These are phyloP conservation scores for Funneliformis geosporum DNA, from an alignment of 192 early-diverging fungal genomes.

Conservation along the genomic window DNA sequence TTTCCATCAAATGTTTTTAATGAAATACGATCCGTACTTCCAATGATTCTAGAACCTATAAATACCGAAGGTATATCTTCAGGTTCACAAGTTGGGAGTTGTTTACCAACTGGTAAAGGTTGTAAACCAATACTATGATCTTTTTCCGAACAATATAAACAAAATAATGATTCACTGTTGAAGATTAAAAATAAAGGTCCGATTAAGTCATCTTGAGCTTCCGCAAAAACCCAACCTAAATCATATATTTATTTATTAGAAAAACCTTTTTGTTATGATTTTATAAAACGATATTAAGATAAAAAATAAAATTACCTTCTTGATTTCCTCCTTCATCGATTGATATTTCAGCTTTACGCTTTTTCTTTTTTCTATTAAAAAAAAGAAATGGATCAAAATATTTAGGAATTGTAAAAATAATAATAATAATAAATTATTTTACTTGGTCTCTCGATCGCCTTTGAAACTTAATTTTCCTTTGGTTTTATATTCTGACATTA, in stretches of 20 bases:
- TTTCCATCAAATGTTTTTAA: constrained; percentile 65
- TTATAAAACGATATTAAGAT: not conserved
- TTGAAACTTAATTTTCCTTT: constrained; percentile 61
- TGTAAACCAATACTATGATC: constrained; percentile 21
- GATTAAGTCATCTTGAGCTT: constrained; percentile 61
- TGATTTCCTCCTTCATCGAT: constrained; percentile 39
- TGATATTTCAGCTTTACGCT: constrained; percentile 51
- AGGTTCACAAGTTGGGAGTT: constrained; percentile 41
- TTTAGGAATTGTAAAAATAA: not conserved
- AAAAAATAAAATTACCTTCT: constrained; percentile 1
- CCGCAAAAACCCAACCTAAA: constrained; percentile 66
- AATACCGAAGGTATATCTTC: constrained; percentile 67
- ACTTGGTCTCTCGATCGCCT: constrained; percentile 57
- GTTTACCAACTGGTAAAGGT: not conserved
- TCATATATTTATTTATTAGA: not conserved
- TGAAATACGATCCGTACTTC: constrained; percentile 50
- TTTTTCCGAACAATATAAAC: constrained; percentile 41
- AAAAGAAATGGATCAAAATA: not conserved
- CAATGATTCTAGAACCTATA: constrained; percentile 64
- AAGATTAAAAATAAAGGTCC: constrained; percentile 72
- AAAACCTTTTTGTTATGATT: not conserved
- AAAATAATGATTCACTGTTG: constrained; percentile 61
- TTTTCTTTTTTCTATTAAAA: constrained; percentile 62
- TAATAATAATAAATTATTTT: not conserved
- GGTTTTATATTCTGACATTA: constrained; percentile 39